These are phyloP conservation scores for Ramalina peruviana DNA, from an alignment of 495 filamentous ascomycete species.

Conservation along the genomic window DNA sequence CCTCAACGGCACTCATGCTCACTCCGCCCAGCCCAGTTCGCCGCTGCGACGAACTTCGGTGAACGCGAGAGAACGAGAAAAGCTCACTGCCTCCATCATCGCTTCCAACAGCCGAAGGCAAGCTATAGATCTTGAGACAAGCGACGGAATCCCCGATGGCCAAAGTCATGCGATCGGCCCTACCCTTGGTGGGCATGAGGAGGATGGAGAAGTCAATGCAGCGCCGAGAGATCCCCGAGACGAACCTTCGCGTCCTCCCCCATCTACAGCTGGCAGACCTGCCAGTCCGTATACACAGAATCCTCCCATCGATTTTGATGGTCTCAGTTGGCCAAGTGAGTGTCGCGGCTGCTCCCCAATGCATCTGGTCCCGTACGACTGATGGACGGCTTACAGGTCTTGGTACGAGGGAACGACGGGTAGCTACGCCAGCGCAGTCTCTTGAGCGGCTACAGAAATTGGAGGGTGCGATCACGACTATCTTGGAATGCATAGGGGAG, in stretches of 20 bases:
- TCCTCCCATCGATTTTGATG: conserved; percentile 57
- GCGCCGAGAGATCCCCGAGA: conserved; percentile 64
- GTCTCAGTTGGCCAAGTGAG: conserved; percentile 59
- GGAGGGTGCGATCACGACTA: conserved; percentile 71
- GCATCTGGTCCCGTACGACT: not conserved
- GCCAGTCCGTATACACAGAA: conserved; percentile 46
- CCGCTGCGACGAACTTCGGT: conserved; percentile 17
- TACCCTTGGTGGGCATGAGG: not conserved
- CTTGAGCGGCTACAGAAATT: conserved; percentile 60
- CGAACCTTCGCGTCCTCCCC: conserved; percentile 37
- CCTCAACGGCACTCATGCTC: conserved; percentile 23
- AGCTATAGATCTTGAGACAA: conserved; percentile 26
- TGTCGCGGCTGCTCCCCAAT: conserved; percentile 8
- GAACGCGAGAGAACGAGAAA: conserved; percentile 35
- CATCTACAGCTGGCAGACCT: conserved; percentile 37
- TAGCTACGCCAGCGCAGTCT: conserved; percentile 63
- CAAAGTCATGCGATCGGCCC: not conserved
- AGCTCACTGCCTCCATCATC: conserved; percentile 37
- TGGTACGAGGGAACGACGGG: conserved; percentile 67
- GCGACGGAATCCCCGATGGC: not conserved
- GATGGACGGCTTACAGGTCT: conserved; percentile 34
- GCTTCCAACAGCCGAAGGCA: conserved; percentile 33
- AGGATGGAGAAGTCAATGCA: conserved; percentile 35
- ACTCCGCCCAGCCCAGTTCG: conserved; percentile 20
- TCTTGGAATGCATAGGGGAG: conserved; percentile 91